These are phyloP conservation scores for Gyromitra esculenta DNA, from an alignment of 2,329 filamentous ascomycete species.

Conservation along the genomic window DNA sequence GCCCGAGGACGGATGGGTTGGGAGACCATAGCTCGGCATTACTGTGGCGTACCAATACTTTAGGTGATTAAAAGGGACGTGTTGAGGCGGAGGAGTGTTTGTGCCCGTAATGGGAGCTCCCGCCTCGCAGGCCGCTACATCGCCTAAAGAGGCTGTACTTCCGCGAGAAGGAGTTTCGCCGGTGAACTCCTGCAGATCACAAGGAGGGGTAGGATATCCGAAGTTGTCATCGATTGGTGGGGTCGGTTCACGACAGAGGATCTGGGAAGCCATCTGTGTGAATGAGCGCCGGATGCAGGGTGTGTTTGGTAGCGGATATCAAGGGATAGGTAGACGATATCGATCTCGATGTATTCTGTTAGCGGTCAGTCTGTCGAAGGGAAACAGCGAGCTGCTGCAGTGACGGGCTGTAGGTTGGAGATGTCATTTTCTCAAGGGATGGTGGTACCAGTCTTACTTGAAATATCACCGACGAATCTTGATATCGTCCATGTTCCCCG, in stretches of 20 bases:
- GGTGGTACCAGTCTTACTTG: constrained; percentile 10
- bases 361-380: background rate
- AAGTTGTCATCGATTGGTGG: constrained; percentile 13
- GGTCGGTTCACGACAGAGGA: constrained; percentile 9
- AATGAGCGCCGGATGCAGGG: background rate
- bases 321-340: background rate
- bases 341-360: background rate
- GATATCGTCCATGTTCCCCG: background rate
- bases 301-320: background rate
- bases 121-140: background rate
- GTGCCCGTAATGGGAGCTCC: constrained; percentile 4
- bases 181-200: background rate
- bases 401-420: background rate
- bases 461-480: constrained; percentile 6
- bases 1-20: background rate
- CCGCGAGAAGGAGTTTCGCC: constrained; percentile 7
- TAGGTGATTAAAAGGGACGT: background rate
- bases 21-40: background rate
- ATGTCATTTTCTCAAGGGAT: constrained; percentile 4
- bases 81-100: constrained; percentile 4
- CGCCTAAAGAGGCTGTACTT: background rate
- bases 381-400: background rate
- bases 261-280: constrained; percentile 1
- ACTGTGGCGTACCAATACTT: constrained; percentile 8
- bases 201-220: constrained; percentile 6